Conservation (phyloP, 495 filamentous ascomycete species). For the Trichodelitschia bisporula region DNA sequence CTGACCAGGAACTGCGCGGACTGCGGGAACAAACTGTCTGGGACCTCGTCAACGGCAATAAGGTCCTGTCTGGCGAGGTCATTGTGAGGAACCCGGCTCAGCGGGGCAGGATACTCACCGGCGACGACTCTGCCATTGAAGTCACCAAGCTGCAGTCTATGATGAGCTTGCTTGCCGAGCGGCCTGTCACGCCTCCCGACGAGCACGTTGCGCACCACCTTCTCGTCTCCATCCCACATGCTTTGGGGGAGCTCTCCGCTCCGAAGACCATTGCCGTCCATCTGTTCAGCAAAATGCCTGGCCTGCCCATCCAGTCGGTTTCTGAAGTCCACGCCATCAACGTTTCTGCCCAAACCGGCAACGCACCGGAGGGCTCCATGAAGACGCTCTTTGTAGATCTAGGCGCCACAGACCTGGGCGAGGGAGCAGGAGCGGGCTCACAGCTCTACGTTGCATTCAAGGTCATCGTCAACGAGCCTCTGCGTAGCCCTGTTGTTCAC, state of each 20-base stretch:
- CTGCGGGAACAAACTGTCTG: constrained; percentile 75
- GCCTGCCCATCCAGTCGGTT: constrained; percentile 34
- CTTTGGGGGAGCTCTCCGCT: constrained; percentile 45
- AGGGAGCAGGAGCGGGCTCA: constrained; percentile 34
- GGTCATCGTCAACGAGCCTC: constrained; percentile 34
- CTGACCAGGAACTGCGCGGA: constrained; percentile 46
- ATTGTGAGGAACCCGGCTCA: constrained; percentile 76
- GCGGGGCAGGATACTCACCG: constrained; percentile 65
- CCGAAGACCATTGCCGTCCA: constrained; percentile 57
- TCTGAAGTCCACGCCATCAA: constrained; percentile 70
- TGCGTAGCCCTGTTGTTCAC: constrained; percentile 8
- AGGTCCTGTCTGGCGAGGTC: constrained; percentile 69
- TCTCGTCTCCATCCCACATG: constrained; percentile 56
- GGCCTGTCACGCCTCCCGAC: constrained; percentile 40
- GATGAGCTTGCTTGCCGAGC: constrained; percentile 80
- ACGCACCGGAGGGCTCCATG: constrained; percentile 29
- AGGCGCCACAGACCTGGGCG: constrained; percentile 58
- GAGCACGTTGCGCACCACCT: constrained; percentile 58
- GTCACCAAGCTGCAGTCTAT: constrained; percentile 75
- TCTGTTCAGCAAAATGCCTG: constrained; percentile 42
- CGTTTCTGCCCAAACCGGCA: constrained; percentile 28
- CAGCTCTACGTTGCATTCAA: constrained; percentile 70
- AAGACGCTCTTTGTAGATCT: constrained; percentile 78
- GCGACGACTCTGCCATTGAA: constrained; percentile 80
- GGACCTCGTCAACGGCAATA: constrained; percentile 85